phyloP scores from a whole-genome alignment of 148 eudicot species.

The Heliamphora exappendiculata region DNA sequence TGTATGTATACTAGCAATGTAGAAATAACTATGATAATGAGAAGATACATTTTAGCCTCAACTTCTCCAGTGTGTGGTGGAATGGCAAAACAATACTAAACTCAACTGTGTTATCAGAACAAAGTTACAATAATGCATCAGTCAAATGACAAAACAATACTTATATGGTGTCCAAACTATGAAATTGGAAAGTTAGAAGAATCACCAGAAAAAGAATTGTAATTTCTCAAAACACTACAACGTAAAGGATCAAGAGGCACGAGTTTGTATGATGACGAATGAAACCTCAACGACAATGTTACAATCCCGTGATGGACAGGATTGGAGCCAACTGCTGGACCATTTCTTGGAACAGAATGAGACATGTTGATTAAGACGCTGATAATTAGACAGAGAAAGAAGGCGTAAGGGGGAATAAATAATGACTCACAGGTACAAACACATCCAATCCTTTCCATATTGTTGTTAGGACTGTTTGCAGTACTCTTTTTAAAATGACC shows the following conservation, averaged over 20 bases:
- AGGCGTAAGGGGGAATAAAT: neutral
- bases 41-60: constrained; percentile 9
- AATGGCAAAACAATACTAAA: neutral
- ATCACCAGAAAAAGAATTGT: neutral
- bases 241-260: constrained; percentile 8
- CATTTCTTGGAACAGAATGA: constrained; percentile 1
- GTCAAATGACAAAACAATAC: neutral
- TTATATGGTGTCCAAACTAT: neutral
- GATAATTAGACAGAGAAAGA: constrained; percentile 8
- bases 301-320: neutral
- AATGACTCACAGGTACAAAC: neutral
- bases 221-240: neutral
- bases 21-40: constrained; percentile 20
- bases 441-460: neutral
- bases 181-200: neutral
- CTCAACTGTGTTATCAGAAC: neutral
- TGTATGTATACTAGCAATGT: constrained; percentile 19
- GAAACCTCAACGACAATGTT: constrained; percentile 7
- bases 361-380: constrained; percentile 12
- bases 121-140: neutral
- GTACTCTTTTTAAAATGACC: too few species aligned
- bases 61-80: neutral
- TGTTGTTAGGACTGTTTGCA: neutral
- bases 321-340: constrained; percentile 9
- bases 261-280: constrained; percentile 12